Base-by-base conservation (phyloP, 2,329 filamentous ascomycete species). In the Calcarisporium arbuscula region DNA sequence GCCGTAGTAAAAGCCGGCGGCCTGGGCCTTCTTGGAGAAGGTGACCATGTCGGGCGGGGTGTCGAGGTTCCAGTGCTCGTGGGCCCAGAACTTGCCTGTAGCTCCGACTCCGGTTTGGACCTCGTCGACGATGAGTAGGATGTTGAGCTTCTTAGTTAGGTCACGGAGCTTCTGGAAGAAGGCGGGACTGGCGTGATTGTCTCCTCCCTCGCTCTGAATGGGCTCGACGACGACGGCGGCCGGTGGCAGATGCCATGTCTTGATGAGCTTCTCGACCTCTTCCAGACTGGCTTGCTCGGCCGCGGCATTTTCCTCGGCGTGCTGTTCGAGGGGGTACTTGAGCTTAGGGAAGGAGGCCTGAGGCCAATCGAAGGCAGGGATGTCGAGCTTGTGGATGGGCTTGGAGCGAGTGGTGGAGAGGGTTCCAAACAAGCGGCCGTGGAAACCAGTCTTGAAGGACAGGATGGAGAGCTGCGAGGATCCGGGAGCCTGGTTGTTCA, bases 1-100 rank as follows among this genome's bases (percentile, higher is more conserved):
- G 41, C 82, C 82, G 57, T 80, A 95, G 72, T 92, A 95, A 73
- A 90, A 95, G 21, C 88, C 88, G 6, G 89, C 88, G 3, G 88
- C 85, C 66, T 95, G 88, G 4, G 88, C 89, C 72, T 95, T 95
- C 72, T 95, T 95, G 54, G 79, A 85, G 67, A 95, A 95, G 39
- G 88, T 95, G 28, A 95, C 88, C 70, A 95, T 92, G 67, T 95
- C 88, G 1, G 88, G 88, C 8, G 88, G 85, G 22, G 78, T 67
- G 32, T 72, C 55, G 28, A 95, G 74, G 59, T 84, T 74, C 88
- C 88, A 95, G 78, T 95, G 89, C 52, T 95, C 87, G 68, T 95
- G 89, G 8, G 89, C 88, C 88, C 88, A 95, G 78, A 95, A 94
- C 61, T 85, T 88, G 50, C 88, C 88, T 0, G 88, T 95, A 25